Base-by-base conservation (phyloP, 768 basidiomycete genomes). In the Amanita pseudoporphyria region DNA sequence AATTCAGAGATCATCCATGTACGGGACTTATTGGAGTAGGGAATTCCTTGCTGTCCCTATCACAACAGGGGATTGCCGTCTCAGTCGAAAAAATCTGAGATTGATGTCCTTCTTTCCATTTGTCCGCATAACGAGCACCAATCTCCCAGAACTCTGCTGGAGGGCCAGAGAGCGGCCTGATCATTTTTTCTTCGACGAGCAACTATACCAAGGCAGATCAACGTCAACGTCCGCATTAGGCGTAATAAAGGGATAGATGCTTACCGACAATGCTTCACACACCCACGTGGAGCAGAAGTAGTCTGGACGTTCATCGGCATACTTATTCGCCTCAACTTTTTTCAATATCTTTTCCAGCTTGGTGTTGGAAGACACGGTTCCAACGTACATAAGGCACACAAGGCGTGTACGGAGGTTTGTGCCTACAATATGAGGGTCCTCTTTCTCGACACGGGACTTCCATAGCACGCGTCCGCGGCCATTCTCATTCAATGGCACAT, bases 11-110 rank as follows among this genome's bases (percentile, higher is more conserved):
- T 45, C 33, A 35, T 35, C 16, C 35, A 37, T 38, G 24, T 26
- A 38, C 13, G 12, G 46, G 14, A 1, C 62, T 55, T 41, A 71
- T 64, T 1, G 67, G 67, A 12, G 35, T 43, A 37, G 36, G 41
- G 16, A 48, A 31, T 19, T 18, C 24, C 19, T 45, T 38, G 22
- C 44, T 42, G 16, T 42, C 24, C 28, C 37, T 19, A n/a, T 50
- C 49, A 40, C 49, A 50, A 26, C 40, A 50, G 14, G 49, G 49
- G 13, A 50, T 50, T 22, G 39, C 30, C 30, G 24, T 31, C 13
- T 33, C 30, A 1, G n/a, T 33, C 1, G 38, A n/a, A 18, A 48
- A 24, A 21, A 43, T 22, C 14, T 42, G 39, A 4, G 38, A 26
- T 24, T 43, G n/a, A 31, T 50, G 24, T 7, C 28, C 32, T 31